Base-by-base conservation (phyloP, 768 basidiomycete genomes). In the Lactarius tabidus region DNA sequence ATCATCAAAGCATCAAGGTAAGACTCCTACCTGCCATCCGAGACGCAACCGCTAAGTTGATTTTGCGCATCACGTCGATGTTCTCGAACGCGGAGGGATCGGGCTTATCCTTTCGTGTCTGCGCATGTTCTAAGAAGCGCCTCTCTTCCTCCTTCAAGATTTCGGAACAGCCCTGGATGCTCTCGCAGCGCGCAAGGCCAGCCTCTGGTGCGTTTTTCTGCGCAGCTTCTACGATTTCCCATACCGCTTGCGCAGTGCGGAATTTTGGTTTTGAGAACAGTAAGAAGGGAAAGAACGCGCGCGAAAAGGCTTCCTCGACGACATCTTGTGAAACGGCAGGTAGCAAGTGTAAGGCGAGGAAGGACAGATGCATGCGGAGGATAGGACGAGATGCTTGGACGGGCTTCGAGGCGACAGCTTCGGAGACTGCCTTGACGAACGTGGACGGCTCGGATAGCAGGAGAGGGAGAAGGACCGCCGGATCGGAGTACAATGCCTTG, bases 251-350 rank as follows among this genome's bases (percentile, higher is more conserved):
- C 0, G 85, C 80, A 0, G 84, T 88, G 71, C 85, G 87, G 66
- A 87, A 82, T 58, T 87, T 81, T 3, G 88, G 75, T 71, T 89
- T 92, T 8, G 90, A 88, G 69, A 84, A 88, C 18, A 95, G 73
- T 52, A 95, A 76, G 71, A 85, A 84, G 0, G 93, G 89, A 72
- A 93, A 90, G 60, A 95, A 74, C 1, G 87, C 72, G 36, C 78
- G 75, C 66, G 84, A 77, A 66, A 85, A 83, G 29, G 82, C 73
- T 5, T 70, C 63, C 10, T 64, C 60, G 17, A 53, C 48, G 20
- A 59, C 23, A 0, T 71, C 59, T 23, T 61, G 55, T 10, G 79
- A 74, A 52, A 78, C 66, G 0, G 63, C 54, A 7, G 70, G 70
- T 33, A 73, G 63, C 63, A 90, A 80, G 38, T 83, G 78, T 0